Base-by-base conservation (phyloP, 192 early-diverging fungal species). In the Gryganskiella cystojenkinii region DNA sequence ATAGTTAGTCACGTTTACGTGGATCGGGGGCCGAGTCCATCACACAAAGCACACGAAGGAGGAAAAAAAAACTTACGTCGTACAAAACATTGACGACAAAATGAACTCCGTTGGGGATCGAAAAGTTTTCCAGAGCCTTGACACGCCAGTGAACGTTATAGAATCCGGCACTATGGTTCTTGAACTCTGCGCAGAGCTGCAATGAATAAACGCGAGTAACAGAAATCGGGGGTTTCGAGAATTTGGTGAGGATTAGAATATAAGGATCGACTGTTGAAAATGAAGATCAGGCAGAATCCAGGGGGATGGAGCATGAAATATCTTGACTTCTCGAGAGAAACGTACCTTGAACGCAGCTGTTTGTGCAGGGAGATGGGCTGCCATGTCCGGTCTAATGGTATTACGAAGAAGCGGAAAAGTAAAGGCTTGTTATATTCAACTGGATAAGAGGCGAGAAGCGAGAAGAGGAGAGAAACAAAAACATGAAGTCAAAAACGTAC, bases 331-430 rank as follows among this genome's bases (percentile, higher is more conserved):
- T 11, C 15, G 31, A n/a, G 22, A 24, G 28, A 19, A 34, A 25
- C 42, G 14, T 65, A 69, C 74, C 45, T 60, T 68, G 49, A 78
- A 78, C 1, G 61, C 46, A 27, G 74, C 61, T 1, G 74, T 78
- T 5, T 59, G 34, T 15, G 17, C 33, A 17, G 67, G 74, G 42
- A 78, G 62, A 28, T 60, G 47, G 0, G 61, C 65, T 19, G 56
- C 47, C 35, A 56, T 61, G 2, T 49, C 65, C 14, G 72, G 64
- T 17, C 72, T 76, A 42, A n/a, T n/a, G n/a, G n/a, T n/a, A 47
- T 8, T 25, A 10, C 4, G 22, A 24, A 45, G 25, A 24, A 54
- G 22, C n/a, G n/a, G n/a, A n/a, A 17, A 37, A 40, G 51, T n/a
- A 64, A 8, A 52, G 34, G 22, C 20, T 22, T 17, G 0, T 27